Percentiles rank a stretch among this genome's conserved stretches.
Evolutionary conservation across 1,284 basidiomycete genomes (phyloP).

Genomic region (Rhodotorula sp.): DNA sequence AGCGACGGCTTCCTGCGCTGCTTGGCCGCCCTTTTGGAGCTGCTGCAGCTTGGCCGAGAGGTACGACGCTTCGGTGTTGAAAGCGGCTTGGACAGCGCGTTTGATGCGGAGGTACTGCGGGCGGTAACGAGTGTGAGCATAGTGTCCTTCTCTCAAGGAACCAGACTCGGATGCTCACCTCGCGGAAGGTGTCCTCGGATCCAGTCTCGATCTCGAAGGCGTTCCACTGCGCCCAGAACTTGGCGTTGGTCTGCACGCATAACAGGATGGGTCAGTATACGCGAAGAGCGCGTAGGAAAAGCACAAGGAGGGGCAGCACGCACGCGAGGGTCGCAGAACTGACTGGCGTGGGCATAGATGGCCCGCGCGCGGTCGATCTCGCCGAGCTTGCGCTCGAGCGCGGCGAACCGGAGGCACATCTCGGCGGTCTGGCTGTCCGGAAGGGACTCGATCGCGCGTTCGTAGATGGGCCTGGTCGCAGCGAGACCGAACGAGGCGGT

Average conservation of each 20-base stretch:
- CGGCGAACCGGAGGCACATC: constrained; percentile 95
- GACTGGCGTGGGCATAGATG: constrained; percentile 94
- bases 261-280: not conserved
- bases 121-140: not conserved
- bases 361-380: constrained; percentile 97
- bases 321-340: constrained; percentile 95
- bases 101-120: constrained; percentile 73
- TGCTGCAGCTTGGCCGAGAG: constrained; percentile 47
- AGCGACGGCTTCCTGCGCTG: constrained; percentile 27
- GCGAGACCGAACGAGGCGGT: constrained; percentile 93
- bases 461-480: constrained; percentile 94
- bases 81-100: constrained; percentile 94
- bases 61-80: constrained; percentile 82
- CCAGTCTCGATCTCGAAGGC: constrained; percentile 96
- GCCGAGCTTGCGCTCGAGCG: constrained; percentile 94
- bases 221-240: constrained; percentile 98
- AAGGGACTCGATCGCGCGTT: constrained; percentile 88
- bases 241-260: constrained; percentile 57
- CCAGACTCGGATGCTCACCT: constrained; percentile 62
- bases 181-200: constrained; percentile 96
- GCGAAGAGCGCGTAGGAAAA: not conserved
- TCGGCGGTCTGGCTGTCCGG: constrained; percentile 94
- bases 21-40: constrained; percentile 18
- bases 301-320: constrained; percentile 17
- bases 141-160: too few relatives aligned